phyloP scores from a whole-genome alignment of 345 rosid species.

The Mallotus nudiflorus region DNA sequence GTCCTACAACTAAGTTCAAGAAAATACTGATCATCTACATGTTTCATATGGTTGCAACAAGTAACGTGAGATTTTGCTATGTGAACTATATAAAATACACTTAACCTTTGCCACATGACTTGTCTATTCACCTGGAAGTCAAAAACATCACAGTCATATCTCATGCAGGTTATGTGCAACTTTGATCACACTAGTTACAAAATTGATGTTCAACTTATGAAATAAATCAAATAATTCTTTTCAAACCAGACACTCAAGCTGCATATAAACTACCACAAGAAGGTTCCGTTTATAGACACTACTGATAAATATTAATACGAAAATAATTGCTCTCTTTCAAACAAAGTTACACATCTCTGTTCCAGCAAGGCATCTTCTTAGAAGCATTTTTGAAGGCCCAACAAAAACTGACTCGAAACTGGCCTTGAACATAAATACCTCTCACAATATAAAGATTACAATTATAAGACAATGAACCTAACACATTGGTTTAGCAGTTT shows the following conservation, averaged over 20 bases:
- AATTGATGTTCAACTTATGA: background rate
- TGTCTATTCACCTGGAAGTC: background rate
- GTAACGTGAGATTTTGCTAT: background rate
- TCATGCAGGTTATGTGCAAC: background rate
- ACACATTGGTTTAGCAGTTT: background rate
- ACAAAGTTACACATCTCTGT: no score
- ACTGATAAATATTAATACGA: background rate
- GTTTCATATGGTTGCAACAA: background rate
- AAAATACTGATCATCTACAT: background rate
- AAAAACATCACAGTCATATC: background rate
- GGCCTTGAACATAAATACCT: no score
- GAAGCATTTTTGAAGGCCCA: no score
- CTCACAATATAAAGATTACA: no score
- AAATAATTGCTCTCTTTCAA: no score
- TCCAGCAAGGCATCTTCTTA: no score
- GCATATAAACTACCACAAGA: background rate
- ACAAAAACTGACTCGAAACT: no score
- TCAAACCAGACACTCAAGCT: background rate
- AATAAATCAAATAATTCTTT: background rate
- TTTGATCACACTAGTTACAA: background rate
- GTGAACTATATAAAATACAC: background rate
- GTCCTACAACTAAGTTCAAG: background rate
- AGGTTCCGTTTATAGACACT: background rate
- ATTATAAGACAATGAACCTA: no score
- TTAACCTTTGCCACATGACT: background rate